Percentiles rank a stretch among this genome's conserved stretches.
These are phyloP conservation scores for Rehmannia glutinosa DNA, from an alignment of 257 asterid genomes.

Conservation along the genomic window DNA sequence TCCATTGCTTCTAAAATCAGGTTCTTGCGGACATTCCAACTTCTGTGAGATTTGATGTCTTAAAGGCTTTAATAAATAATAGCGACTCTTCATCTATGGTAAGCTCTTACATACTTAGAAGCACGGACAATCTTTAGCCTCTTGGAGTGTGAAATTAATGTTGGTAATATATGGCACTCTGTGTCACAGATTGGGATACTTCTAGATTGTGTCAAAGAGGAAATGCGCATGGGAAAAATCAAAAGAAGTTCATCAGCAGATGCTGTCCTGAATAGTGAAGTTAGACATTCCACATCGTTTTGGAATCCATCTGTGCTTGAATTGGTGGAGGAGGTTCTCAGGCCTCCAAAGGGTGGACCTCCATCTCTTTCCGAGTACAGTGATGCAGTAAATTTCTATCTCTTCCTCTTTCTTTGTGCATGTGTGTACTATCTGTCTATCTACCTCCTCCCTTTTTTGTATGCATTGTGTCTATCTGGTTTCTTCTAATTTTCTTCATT, in stretches of 20 bases:
- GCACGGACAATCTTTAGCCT: conserved; percentile 3
- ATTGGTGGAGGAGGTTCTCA: conserved; percentile 66
- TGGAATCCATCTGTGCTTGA: conserved; percentile 67
- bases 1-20: conserved; percentile 35
- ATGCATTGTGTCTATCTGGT: not conserved
- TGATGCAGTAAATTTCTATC: conserved; percentile 70
- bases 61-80: conserved; percentile 60
- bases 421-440: not conserved
- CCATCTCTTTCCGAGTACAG: conserved; percentile 80
- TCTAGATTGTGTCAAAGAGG: conserved; percentile 64
- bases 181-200: conserved; percentile 67
- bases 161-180: not conserved
- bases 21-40: conserved; percentile 71
- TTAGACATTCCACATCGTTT: conserved; percentile 25
- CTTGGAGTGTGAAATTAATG: not conserved
- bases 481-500: too few species aligned
- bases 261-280: conserved; percentile 19
- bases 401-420: conserved; percentile 2
- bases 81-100: conserved; percentile 85
- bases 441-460: not conserved
- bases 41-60: conserved; percentile 61
- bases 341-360: conserved; percentile 88
- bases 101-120: conserved; percentile 21
- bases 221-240: conserved; percentile 46
- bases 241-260: conserved; percentile 23